These are phyloP conservation scores for Pseudogymnoascus sp. DNA, from an alignment of 2,329 filamentous ascomycete genomes.

Conservation along the genomic window DNA sequence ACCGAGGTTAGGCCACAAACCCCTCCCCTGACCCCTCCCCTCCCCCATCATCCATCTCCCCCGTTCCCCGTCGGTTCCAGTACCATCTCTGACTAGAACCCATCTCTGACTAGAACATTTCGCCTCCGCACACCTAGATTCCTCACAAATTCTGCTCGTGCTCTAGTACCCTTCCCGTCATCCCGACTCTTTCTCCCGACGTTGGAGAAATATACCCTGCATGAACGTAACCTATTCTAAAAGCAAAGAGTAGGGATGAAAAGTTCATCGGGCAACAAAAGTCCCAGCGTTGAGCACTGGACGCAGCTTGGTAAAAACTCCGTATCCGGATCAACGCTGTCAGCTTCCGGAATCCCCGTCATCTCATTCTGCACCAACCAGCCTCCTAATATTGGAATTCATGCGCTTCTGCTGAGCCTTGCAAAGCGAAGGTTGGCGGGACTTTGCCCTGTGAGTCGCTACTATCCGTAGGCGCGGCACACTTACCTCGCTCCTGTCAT, in stretches of 20 bases:
- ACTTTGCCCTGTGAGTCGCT: constrained; percentile 1
- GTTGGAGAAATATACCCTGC: not conserved
- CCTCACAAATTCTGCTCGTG: not conserved
- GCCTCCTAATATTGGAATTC: constrained; percentile 2
- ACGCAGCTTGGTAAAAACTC: not conserved
- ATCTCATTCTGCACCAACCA: not conserved
- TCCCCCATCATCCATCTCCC: too few species aligned
- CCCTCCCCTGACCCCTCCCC: too few species aligned
- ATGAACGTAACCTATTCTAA: not conserved
- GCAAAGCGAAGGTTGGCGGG: not conserved
- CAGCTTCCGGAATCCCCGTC: not conserved
- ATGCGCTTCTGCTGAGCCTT: not conserved
- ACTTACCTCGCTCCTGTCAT: not conserved
- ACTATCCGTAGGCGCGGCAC: not conserved
- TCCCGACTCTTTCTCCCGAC: not conserved
- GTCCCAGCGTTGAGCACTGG: not conserved
- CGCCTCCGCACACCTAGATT: not conserved
- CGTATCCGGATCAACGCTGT: not conserved
- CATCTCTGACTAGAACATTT: not conserved
- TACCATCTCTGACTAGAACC: not conserved
- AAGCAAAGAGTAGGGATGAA: constrained; percentile 1
- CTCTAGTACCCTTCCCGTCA: not conserved
- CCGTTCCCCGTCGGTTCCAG: not conserved
- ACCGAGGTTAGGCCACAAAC: not conserved
- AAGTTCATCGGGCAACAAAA: not conserved